Percentiles rank a stretch among this genome's conserved stretches.
Conservation (phyloP, 179 eudicot species). For the Pouteria campechiana region DNA sequence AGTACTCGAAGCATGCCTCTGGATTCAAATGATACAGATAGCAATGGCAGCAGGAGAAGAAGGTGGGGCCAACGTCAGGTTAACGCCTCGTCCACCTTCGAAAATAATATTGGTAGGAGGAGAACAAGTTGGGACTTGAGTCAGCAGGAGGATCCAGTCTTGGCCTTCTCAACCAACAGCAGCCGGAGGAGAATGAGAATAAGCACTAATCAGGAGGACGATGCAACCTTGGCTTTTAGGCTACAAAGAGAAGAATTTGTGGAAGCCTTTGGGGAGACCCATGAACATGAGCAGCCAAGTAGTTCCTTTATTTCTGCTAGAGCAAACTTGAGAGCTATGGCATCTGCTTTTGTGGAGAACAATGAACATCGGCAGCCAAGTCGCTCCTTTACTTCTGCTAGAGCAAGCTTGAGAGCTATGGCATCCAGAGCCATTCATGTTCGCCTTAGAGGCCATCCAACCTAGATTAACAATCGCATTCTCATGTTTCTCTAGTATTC, state of each 20-base stretch:
- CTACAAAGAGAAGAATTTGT: constrained; percentile 84
- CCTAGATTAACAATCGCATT: too few relatives aligned
- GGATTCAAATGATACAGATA: constrained; percentile 11
- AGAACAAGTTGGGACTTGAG: too few relatives aligned
- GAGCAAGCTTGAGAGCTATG: constrained; percentile 66
- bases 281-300: constrained; percentile 10
- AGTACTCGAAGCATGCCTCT: too few relatives aligned
- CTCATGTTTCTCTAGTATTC: too few relatives aligned
- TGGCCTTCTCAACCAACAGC: too few relatives aligned
- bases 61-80: constrained; percentile 10
- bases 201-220: constrained; percentile 51
- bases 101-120: too few relatives aligned
- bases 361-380: constrained; percentile 11
- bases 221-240: constrained; percentile 81
- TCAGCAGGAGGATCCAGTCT: too few relatives aligned
- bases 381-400: constrained; percentile 29
- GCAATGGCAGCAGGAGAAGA: constrained; percentile 8
- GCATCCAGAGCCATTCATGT: constrained; percentile 58
- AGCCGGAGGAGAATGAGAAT: constrained; percentile 2
- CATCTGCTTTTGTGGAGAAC: constrained; percentile 15
- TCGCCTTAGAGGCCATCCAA: constrained; percentile 25
- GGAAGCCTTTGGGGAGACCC: constrained; percentile 39
- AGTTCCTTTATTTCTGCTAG: constrained; percentile 36
- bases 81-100: too few relatives aligned
- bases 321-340: constrained; percentile 47